Conservation (phyloP, 306 rosid species). For the Luffa aegyptiaca region DNA sequence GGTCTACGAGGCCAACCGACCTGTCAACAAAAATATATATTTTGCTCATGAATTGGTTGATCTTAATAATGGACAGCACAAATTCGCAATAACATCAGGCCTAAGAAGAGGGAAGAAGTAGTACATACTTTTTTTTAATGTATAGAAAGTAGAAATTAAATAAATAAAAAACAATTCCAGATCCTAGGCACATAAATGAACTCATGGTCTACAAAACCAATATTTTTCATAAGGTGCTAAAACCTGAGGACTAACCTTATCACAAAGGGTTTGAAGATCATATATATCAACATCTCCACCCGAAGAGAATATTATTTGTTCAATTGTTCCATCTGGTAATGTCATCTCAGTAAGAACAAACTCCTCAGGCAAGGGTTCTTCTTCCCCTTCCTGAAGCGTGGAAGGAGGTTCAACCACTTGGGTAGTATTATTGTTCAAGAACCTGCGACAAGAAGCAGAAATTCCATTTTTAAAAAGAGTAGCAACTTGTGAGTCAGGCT, state of each 20-base stretch:
- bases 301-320: constrained; percentile 79
- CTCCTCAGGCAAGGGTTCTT: constrained; percentile 65
- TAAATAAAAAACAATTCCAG: background rate
- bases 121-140: background rate
- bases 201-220: background rate
- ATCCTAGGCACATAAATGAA: background rate
- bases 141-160: background rate
- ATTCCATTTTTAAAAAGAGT: constrained; percentile 5
- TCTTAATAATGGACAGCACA: background rate
- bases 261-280: constrained; percentile 87
- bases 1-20: constrained; percentile 98
- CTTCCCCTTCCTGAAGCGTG: constrained; percentile 51
- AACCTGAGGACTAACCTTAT: constrained; percentile 39
- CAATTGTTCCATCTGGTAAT: constrained; percentile 66
- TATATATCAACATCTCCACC: constrained; percentile 83
- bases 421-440: constrained; percentile 47
- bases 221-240: background rate
- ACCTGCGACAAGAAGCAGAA: constrained; percentile 31
- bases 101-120: background rate
- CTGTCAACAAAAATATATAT: constrained; percentile 28
- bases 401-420: constrained; percentile 64
- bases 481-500: constrained; percentile 6
- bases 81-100: background rate
- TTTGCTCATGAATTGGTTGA: background rate
- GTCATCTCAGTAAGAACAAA: constrained; percentile 80